phyloP scores from a whole-genome alignment of 306 rosid species.

The Fragaria ananassa region DNA sequence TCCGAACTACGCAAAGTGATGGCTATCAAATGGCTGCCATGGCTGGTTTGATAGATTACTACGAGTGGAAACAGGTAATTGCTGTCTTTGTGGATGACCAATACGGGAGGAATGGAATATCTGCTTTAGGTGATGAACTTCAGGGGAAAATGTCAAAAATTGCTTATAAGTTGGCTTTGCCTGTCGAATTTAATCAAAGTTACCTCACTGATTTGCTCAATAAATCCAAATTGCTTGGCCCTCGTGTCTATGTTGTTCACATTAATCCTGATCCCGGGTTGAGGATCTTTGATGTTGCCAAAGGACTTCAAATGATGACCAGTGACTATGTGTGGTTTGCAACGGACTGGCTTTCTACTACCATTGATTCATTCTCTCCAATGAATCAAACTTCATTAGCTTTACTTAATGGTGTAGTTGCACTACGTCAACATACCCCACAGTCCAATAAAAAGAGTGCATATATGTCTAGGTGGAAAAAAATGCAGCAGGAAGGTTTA shows the following conservation, averaged over 20 bases:
- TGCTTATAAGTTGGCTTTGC: slow-evolving; percentile 59
- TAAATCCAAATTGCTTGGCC: slow-evolving; percentile 56
- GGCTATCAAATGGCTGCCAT: slow-evolving; percentile 76
- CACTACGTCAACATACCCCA: slow-evolving; percentile 67
- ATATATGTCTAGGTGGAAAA: slow-evolving; percentile 59
- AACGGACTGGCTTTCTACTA: slow-evolving; percentile 82
- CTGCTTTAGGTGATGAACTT: slow-evolving; percentile 67
- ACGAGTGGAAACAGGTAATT: slow-evolving; percentile 86
- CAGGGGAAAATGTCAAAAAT: slow-evolving; percentile 47
- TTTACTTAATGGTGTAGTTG: slow-evolving; percentile 74
- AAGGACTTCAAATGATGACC: slow-evolving; percentile 72
- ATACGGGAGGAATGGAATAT: slow-evolving; percentile 86
- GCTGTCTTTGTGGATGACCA: slow-evolving; percentile 69
- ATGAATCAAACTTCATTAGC: slow-evolving; percentile 37
- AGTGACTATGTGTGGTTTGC: slow-evolving; percentile 76
- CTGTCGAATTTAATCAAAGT: slow-evolving; percentile 43
- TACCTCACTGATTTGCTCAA: slow-evolving; percentile 56
- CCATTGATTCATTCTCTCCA: slow-evolving; percentile 58
- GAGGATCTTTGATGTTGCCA: slow-evolving; percentile 60
- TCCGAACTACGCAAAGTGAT: slow-evolving; percentile 70
- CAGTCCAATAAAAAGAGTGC: slow-evolving; percentile 47
- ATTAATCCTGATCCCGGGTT: slow-evolving; percentile 64
- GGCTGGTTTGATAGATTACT: slow-evolving; percentile 63
- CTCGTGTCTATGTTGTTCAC: slow-evolving; percentile 86
- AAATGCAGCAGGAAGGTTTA: slow-evolving; percentile 41